Base-by-base conservation (phyloP, 2,329 filamentous ascomycete species). In the Calonectria hongkongensis region DNA sequence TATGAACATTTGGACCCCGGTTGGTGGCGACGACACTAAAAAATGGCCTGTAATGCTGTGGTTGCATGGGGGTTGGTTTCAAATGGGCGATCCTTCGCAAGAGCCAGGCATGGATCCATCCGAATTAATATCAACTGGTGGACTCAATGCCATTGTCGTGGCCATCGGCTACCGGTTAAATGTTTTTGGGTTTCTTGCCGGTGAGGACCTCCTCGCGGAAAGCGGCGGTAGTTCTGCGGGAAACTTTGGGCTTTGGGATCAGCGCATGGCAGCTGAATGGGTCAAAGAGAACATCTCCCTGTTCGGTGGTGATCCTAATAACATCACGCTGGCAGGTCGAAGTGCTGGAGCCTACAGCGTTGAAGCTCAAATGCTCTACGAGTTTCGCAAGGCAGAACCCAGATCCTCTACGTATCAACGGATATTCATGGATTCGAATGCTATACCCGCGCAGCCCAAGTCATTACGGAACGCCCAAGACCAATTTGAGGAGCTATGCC, bases 241-340 rank as follows among this genome's bases (percentile, higher is more conserved):
- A 1, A 87, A 87, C 71, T 85, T 83, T 72, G 86, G 86, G 1
- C 79, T 87, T 0, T 85, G 84, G 77, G 89, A 91, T 72, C 88
- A 90, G 73, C 80, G 86, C 2, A 79, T 87, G 15, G 88, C 88
- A 0, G 79, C 89, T 10, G 83, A 89, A 76, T 91, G 89, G 89
- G 85, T 88, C 0, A 82, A 87, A 41, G 79, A 85, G 7, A 86
- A 89, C 72, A 88, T 90, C 60, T 74, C 79, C 4, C 69, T 79
- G 25, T 89, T 89, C 69, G 85, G 85, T 10, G 88, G 88, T 3
- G 85, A 89, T 73, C 71, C 84, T 0, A 71, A 76, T n/a, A 85
- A 87, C 66, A 84, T 89, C 48, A 88, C 85, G 0, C 81, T 87
- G 2, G 84, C 82, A 4, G 86, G 85, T 5, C 80, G 85, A 5